Evolutionary conservation across 805 yeast species (phyloP).

Genomic region (Candida vartiovaarae): DNA sequence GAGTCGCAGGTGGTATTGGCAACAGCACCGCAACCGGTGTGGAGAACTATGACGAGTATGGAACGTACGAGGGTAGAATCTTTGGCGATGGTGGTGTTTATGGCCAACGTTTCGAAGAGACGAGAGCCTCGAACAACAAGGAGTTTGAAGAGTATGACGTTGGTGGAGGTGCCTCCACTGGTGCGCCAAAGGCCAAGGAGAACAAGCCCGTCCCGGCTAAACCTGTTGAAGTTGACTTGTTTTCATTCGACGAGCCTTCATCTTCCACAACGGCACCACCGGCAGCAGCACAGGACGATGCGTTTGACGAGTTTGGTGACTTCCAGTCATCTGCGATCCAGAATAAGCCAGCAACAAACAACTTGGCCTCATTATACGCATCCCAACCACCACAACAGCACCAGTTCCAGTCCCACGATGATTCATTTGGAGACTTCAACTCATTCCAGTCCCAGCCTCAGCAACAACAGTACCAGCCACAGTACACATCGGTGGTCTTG

Average conservation of each 20-base stretch:
- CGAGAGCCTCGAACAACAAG: conserved; percentile 38
- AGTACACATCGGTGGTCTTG: background rate
- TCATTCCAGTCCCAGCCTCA: conserved; percentile 14
- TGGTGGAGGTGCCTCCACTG: conserved; percentile 19
- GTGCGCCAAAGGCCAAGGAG: conserved; percentile 21
- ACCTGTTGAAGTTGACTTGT: conserved; percentile 38
- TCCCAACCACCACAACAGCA: conserved; percentile 15
- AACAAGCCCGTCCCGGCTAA: conserved; percentile 25
- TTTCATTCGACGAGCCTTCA: conserved; percentile 33
- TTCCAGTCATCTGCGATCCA: conserved; percentile 55
- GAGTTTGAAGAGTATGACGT: conserved; percentile 60
- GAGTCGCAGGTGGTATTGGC: conserved; percentile 58
- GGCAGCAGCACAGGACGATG: conserved; percentile 28
- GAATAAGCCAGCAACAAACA: conserved; percentile 16
- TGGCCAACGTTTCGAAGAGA: conserved; percentile 59
- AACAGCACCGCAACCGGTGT: conserved; percentile 22
- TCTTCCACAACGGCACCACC: conserved; percentile 5
- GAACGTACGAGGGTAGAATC: conserved; percentile 39
- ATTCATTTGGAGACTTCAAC: conserved; percentile 21
- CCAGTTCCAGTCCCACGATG: conserved; percentile 5
- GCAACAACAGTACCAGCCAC: conserved; percentile 1
- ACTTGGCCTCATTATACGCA: conserved; percentile 27
- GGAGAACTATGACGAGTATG: conserved; percentile 42
- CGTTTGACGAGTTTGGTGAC: conserved; percentile 72
- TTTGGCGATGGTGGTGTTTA: conserved; percentile 69